Percentiles rank a stretch among this genome's conserved stretches.
These are phyloP conservation scores for Fusarium succisae DNA, from an alignment of 2,329 filamentous ascomycete genomes.

Conservation along the genomic window DNA sequence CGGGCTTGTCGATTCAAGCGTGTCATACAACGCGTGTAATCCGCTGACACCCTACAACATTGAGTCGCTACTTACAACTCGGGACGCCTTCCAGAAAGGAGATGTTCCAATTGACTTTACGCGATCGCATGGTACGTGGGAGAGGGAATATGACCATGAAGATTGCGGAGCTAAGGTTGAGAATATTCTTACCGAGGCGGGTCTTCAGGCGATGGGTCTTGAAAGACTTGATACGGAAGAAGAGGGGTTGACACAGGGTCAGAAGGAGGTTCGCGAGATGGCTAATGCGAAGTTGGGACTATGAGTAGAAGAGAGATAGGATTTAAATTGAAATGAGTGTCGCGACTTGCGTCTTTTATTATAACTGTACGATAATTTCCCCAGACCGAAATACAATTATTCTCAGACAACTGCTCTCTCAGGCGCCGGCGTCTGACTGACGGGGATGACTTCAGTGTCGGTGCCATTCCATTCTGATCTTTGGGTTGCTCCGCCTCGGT, in stretches of 20 bases:
- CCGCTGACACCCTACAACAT: background rate
- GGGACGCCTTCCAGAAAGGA: background rate
- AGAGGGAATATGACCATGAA: background rate
- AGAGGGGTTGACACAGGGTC: background rate
- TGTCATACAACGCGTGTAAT: background rate
- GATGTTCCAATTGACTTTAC: background rate
- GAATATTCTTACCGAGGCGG: background rate
- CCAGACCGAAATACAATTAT: rapidly evolving
- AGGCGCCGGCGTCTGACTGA: background rate
- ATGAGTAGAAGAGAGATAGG: background rate
- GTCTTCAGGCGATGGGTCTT: background rate
- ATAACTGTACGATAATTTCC: rapidly evolving
- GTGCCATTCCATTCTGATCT: background rate
- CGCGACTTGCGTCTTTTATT: background rate
- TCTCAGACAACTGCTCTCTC: background rate
- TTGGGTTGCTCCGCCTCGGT: background rate
- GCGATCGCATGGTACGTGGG: background rate
- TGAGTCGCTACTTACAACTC: background rate
- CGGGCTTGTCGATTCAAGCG: background rate
- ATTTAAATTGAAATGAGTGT: background rate
- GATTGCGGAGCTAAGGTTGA: background rate
- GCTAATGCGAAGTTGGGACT: background rate
- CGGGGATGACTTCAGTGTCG: background rate
- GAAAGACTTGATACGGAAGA: background rate
- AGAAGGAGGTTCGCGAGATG: background rate